phyloP scores from a whole-genome alignment of 345 rosid species.

The Eucalyptus paniculata region DNA sequence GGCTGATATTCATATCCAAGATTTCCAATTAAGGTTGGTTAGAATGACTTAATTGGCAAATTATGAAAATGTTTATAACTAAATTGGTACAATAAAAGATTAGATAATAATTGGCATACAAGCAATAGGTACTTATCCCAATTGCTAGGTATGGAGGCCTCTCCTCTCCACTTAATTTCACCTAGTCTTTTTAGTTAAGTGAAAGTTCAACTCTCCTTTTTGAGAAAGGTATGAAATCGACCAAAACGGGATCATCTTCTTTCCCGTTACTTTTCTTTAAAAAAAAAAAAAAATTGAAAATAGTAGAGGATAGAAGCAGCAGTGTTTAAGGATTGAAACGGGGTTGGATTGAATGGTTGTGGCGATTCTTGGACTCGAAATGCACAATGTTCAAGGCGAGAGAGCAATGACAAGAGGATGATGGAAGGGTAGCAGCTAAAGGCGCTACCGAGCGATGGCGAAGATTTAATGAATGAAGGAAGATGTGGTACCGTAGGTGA shows the following conservation, averaged over 20 bases:
- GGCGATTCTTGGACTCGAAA: neutral
- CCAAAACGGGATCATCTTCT: neutral
- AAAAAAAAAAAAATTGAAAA: neutral
- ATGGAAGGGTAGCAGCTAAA: neutral
- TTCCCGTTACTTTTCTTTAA: too few species aligned
- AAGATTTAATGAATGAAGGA: neutral
- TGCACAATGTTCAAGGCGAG: neutral
- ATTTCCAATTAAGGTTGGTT: too few species aligned
- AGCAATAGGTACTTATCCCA: too few species aligned
- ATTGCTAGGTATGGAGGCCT: neutral
- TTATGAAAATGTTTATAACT: too few species aligned
- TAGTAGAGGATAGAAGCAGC: neutral
- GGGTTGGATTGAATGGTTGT: neutral
- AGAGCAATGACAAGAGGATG: neutral
- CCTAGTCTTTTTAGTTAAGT: neutral
- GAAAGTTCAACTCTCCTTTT: neutral
- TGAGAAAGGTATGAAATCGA: neutral
- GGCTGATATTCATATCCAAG: accelerated
- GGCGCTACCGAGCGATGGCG: too few species aligned
- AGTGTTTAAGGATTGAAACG: neutral
- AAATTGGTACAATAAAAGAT: accelerated
- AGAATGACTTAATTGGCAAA: accelerated
- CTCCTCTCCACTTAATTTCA: neutral
- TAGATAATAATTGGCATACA: too few species aligned
- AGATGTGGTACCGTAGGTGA: too few species aligned